Evolutionary conservation across 192 early-diverging fungal genomes (phyloP), one percentile per base, ranked within the genome.

Genomic region (Endogone sp.): DNA sequence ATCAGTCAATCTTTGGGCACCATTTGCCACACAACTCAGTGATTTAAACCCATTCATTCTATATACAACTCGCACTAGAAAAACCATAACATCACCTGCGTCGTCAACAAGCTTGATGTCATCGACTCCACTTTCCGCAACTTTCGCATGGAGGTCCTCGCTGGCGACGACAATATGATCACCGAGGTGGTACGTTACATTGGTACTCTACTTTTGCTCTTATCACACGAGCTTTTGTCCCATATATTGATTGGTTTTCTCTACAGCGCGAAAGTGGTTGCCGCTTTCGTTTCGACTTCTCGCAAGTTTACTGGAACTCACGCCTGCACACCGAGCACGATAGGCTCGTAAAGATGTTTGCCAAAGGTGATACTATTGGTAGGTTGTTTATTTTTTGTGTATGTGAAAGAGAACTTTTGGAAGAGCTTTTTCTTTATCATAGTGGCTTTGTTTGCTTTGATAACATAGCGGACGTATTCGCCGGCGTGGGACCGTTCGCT

Each of bases 231-330:
- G 66, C 21, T 31, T 28, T 16, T 1, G 31, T 0, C n/a, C 56
- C 22, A 21, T 0, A 66, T n/a, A 21, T 10, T 30, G 11, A 29
- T 58, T 11, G 29, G 13, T 54, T 24, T 20, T 62, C 21, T 2
- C n/a, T 72, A 57, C 75, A 94, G 91, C 87, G 89, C 63, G 98
- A 99, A 72, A 93, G 93, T 75, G 89, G 88, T 21, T 98, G 96
- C 80, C 83, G 76, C 65, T 98, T 98, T 77, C 76, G 83, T 60
- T 94, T 99, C 66, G 97, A 99, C 68, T 98, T 96, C 73, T 93
- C 96, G 16, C 87, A 92, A 64, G 98, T 99, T 3, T 99, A 99
- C 79, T 99, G 98, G 98, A 99, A 99, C 82, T 97, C 96, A 4
- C 87, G 98, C 11, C 84, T 99, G 62, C 95, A 98, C 69, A 79